Base-by-base conservation (phyloP, 495 filamentous ascomycete species). In the Hypoxylon lenormandii region DNA sequence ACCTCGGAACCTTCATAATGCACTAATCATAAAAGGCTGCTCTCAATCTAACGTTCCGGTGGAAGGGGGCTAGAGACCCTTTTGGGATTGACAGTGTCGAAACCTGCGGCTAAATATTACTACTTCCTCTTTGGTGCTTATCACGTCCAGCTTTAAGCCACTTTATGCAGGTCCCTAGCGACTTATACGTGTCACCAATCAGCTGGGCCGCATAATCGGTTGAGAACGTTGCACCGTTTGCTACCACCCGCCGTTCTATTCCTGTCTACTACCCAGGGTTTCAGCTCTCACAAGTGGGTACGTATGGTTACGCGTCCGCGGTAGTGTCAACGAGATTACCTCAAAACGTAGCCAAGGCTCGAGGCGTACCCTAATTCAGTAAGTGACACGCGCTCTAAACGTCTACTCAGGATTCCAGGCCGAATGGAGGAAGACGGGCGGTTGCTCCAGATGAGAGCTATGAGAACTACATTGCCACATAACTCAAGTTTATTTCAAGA, bases 61-160 rank as follows among this genome's bases (percentile, higher is more conserved):
- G 21, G 30, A 67, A 38, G 40, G 40, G 30, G 46, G 30, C 45
- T 26, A 36, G 36, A 51, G 37, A 48, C 40, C 48, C 23, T 64
- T 19, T 33, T 11, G 49, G 55, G 49, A 54, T 64, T 33, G 26
- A 56, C 53, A 59, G 36, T 36, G 37, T 33, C 19, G 26, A 61
- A 59, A 28, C 60, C 33, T 51, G 61, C 67, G 67, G 67, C 67
- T 70, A 60, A 70, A 70, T 70, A 47, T 36, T 54, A 49, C 33
- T 6, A 18, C 37, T 40, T 23, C 52, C 63, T 54, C 18, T 52
- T 19, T 19, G 40, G 37, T 42, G 47, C 53, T 51, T 50, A 52
- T 63, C 37, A 33, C 45, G 23, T 47, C 38, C 53, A 45, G 49
- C 28, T 55, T 55, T 47, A 43, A 70, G 43, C 40, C 33, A 45